phyloP scores from a whole-genome alignment of 345 rosid genomes.

The Cochlearia excelsa region DNA sequence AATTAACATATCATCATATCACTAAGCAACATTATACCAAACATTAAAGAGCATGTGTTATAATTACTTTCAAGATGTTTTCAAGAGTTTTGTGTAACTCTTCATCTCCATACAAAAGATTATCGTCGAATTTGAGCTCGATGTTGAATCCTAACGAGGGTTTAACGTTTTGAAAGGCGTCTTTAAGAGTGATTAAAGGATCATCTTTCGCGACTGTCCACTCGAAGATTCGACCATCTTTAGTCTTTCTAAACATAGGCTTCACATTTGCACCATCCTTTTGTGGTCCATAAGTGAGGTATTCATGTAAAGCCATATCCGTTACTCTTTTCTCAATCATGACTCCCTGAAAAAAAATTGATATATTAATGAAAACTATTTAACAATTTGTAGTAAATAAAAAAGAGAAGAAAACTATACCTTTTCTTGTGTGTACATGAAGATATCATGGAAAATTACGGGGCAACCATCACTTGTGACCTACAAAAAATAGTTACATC shows the following conservation, averaged over 20 bases:
- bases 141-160: conserved; percentile 54
- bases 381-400: too few relatives aligned
- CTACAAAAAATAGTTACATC: conserved; percentile 33
- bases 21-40: too few relatives aligned
- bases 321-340: conserved; percentile 57
- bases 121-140: conserved; percentile 71
- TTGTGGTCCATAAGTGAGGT: conserved; percentile 57
- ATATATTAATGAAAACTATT: background rate
- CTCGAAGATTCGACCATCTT: conserved; percentile 55
- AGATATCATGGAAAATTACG: conserved; percentile 63
- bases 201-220: conserved; percentile 62
- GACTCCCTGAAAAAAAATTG: conserved; percentile 39
- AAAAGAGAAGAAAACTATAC: conserved; percentile 31
- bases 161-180: conserved; percentile 47
- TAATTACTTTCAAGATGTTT: conserved; percentile 42
- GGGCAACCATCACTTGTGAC: conserved; percentile 68
- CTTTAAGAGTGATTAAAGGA: conserved; percentile 55
- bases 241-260: conserved; percentile 48
- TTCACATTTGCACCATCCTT: conserved; percentile 38
- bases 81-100: conserved; percentile 43
- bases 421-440: conserved; percentile 48
- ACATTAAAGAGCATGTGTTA: too few relatives aligned
- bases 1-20: too few relatives aligned
- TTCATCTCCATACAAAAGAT: conserved; percentile 44
- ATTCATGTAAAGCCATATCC: conserved; percentile 48